Evolutionary conservation across 805 yeast genomes (phyloP).

Genomic region (Yueomyces sp.): DNA sequence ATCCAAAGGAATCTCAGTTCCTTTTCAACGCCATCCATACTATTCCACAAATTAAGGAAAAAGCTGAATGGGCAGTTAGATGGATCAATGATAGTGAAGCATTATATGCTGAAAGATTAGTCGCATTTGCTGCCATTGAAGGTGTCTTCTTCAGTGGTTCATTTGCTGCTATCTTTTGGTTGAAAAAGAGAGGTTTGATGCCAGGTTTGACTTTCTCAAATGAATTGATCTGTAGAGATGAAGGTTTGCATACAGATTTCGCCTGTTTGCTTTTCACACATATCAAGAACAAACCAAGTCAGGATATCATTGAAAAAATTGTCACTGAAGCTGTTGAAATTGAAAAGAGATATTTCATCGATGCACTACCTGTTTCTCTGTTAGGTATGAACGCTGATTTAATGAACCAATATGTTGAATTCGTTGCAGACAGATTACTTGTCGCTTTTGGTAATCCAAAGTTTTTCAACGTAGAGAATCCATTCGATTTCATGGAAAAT

Average conservation of each 20-base stretch:
- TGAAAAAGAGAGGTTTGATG: conserved; percentile 97
- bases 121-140: conserved; percentile 97
- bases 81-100: conserved; percentile 89
- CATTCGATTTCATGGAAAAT: conserved; percentile 98
- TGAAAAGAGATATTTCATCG: conserved; percentile 89
- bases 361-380: conserved; percentile 85
- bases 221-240: conserved; percentile 95
- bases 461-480: conserved; percentile 76
- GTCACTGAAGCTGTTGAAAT: conserved; percentile 91
- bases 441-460: conserved; percentile 86
- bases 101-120: conserved; percentile 86
- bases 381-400: conserved; percentile 89
- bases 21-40: conserved; percentile 92
- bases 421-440: conserved; percentile 90
- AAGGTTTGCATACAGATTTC: conserved; percentile 97
- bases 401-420: conserved; percentile 97
- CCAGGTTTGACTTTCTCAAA: conserved; percentile 97
- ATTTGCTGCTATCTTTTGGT: conserved; percentile 96
- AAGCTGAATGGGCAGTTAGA: conserved; percentile 98
- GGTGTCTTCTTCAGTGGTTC: conserved; percentile 98
- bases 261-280: conserved; percentile 93
- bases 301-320: conserved; percentile 65
- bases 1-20: conserved; percentile 82
- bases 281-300: conserved; percentile 77
- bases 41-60: conserved; percentile 90